Conservation (phyloP, 129 eudicot species). For the Lactuca sativa region DNA sequence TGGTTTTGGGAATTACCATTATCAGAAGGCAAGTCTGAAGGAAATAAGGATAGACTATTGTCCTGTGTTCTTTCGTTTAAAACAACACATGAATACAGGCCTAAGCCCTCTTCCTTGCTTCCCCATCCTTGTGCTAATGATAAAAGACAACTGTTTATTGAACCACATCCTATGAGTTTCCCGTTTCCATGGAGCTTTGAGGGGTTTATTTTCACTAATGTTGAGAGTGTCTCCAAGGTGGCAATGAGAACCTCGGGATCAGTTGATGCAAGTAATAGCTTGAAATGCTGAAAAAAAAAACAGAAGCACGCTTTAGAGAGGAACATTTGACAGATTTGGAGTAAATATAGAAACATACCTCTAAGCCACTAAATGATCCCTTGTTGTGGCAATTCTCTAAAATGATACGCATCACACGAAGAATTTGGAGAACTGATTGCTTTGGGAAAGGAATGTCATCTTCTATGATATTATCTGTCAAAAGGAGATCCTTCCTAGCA, state of each 20-base stretch:
- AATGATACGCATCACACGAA: slow-evolving; percentile 89
- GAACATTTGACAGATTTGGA: background rate
- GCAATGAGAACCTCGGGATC: slow-evolving; percentile 92
- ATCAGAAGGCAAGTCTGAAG: slow-evolving; percentile 64
- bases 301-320: background rate
- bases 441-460: slow-evolving; percentile 69
- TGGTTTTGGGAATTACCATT: slow-evolving; percentile 65
- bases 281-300: slow-evolving; percentile 74
- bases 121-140: slow-evolving; percentile 99
- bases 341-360: slow-evolving; percentile 45
- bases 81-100: slow-evolving; percentile 77
- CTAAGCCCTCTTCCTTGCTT: slow-evolving; percentile 97
- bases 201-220: slow-evolving; percentile 82
- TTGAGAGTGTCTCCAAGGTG: slow-evolving; percentile 79
- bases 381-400: slow-evolving; percentile 87
- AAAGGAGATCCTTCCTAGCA: slow-evolving; percentile 75
- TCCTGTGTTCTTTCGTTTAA: slow-evolving; percentile 76
- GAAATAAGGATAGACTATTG: slow-evolving; percentile 67
- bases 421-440: slow-evolving; percentile 77
- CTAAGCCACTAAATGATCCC: slow-evolving; percentile 82
- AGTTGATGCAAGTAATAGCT: slow-evolving; percentile 94
- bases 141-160: slow-evolving; percentile 75
- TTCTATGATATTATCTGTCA: slow-evolving; percentile 52
- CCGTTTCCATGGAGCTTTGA: slow-evolving; percentile 92
- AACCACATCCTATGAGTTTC: slow-evolving; percentile 76